Evolutionary conservation across 176 grass and related monocot species (phyloP).

Genomic region (Tuctoria greenei): DNA sequence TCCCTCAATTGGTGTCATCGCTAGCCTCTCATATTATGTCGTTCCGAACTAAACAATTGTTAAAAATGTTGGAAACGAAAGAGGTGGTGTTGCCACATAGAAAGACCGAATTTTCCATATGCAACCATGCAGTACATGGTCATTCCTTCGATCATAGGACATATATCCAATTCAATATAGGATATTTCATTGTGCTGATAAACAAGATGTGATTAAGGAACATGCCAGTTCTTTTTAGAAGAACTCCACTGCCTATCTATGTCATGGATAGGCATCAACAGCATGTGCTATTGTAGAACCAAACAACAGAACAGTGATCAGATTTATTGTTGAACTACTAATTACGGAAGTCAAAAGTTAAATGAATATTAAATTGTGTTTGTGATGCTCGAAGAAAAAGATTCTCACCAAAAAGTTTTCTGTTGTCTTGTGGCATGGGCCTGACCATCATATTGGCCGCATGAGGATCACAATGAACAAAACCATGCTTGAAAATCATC

Average conservation of each 20-base stretch:
- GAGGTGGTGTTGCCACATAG: background rate
- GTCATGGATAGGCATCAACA: background rate
- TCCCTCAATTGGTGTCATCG: too few relatives aligned
- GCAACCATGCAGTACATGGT: background rate
- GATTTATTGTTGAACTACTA: conserved; percentile 1
- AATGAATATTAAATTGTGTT: background rate
- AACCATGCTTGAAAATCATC: conserved; percentile 99
- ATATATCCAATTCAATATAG: conserved; percentile 11
- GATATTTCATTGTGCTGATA: background rate
- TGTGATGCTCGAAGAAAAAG: conserved; percentile 11
- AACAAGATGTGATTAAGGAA: conserved; percentile 8
- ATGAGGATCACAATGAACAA: conserved; percentile 98
- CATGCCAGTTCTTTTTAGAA: background rate
- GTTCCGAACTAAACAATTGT: background rate
- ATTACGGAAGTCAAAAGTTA: background rate
- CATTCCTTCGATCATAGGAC: background rate
- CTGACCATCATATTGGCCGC: conserved; percentile 98
- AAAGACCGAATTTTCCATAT: background rate
- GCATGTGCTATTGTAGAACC: background rate
- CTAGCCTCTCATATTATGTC: too few relatives aligned
- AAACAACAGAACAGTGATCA: background rate
- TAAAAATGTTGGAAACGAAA: conserved; percentile 1
- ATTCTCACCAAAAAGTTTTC: conserved; percentile 58
- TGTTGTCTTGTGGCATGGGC: conserved; percentile 56
- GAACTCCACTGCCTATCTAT: conserved; percentile 23